Evolutionary conservation across 1,284 basidiomycete genomes (phyloP), one percentile per base, ranked within the genome.

Genomic region (Omphalotus olearius): DNA sequence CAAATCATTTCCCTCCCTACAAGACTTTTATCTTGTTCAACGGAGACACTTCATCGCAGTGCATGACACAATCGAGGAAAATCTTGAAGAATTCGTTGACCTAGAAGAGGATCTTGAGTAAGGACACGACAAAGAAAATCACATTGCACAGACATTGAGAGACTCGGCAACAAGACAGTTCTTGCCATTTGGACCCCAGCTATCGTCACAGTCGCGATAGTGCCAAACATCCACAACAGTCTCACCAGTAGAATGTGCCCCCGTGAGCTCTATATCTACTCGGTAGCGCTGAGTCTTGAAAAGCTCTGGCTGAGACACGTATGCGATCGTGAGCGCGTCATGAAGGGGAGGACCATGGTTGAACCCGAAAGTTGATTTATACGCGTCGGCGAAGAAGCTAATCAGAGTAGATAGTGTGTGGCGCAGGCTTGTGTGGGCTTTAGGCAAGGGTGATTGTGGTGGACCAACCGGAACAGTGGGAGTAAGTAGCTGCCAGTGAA

Each of bases 251-350:
- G 84, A 80, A 57, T 83, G 79, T 23, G 67, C 67, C 2, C 85
- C 85, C 7, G 68, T 73, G 9, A 87, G 72, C 59, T 93, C 91
- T 14, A 90, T 76, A 57, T 93, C 91, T 0, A 93, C 88, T 43
- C 84, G 75, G 62, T 82, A 80, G 20, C 90, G 72, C 50, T 66
- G 76, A 36, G 69, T 69, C 16, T 65, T 64, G 66, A 92, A 91
- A 2, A 91, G 60, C 4, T 80, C 73, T 0, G 88, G 88, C 16
- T 69, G 64, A 0, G 80, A 76, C 33, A 91, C 71, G 55, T 88
- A 92, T 10, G 82, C 85, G 48, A 93, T 71, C 0, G 89, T 88
- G 28, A 93, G 73, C 0, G 89, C 82, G 59, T 93, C 91, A 57
- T 93, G 91, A 1, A 93, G 70, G 1, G 91, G 91, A 6, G 91